Percentiles rank a stretch among this genome's conserved stretches.
These are phyloP conservation scores for Ochromonas danica DNA, from an alignment of 108 stramenopile species.

Conservation along the genomic window DNA sequence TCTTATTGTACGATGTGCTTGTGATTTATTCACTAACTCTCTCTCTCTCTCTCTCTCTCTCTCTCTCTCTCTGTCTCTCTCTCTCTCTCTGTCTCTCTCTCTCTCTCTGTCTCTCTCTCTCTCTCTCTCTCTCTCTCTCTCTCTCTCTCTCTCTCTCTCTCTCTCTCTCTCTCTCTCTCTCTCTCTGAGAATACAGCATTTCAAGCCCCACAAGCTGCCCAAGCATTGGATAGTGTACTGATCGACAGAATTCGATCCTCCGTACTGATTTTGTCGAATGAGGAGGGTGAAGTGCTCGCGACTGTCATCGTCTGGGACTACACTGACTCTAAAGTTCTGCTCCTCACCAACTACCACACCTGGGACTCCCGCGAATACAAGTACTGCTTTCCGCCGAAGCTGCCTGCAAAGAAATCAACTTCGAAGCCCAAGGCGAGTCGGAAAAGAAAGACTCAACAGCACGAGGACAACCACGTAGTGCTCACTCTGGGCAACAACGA, in stretches of 20 bases:
- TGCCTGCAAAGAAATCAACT: too few species aligned
- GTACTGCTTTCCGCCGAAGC: not conserved
- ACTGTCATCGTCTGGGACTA: not conserved
- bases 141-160: too few species aligned
- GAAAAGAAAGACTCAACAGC: not conserved
- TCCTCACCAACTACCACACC: not conserved
- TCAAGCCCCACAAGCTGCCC: not conserved
- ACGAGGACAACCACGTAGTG: not conserved
- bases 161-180: too few species aligned
- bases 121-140: too few species aligned
- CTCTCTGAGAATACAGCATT: too few species aligned
- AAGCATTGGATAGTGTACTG: not conserved
- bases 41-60: too few species aligned
- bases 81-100: too few species aligned
- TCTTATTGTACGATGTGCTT: too few species aligned
- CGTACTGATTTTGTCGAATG: not conserved
- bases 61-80: too few species aligned
- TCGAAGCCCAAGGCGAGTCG: not conserved
- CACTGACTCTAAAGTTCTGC: not conserved
- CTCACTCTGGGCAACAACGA: not conserved
- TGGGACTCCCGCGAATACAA: conserved; percentile 1
- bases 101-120: too few species aligned
- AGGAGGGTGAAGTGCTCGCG: not conserved
- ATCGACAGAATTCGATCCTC: not conserved
- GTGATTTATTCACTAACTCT: too few species aligned